Percentiles rank a stretch among this genome's conserved stretches.
Evolutionary conservation across 495 filamentous ascomycete genomes (phyloP).

Genomic region (Amniculicola lignicola): DNA sequence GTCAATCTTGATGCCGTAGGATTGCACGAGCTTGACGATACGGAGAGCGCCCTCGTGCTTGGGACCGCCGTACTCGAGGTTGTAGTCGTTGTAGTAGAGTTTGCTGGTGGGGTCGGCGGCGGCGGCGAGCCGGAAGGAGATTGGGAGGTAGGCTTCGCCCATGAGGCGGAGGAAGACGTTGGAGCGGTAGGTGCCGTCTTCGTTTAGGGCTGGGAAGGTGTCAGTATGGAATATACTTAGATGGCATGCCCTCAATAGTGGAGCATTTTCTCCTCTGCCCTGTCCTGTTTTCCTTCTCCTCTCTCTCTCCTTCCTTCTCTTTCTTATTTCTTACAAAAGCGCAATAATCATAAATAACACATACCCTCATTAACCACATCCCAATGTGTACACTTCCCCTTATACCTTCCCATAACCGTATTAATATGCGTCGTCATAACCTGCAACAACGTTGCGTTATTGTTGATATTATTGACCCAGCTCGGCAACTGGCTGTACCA

Average conservation of each 20-base stretch:
- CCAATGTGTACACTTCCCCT: slow-evolving; percentile 47
- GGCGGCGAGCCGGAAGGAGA: slow-evolving; percentile 60
- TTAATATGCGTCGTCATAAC: slow-evolving; percentile 60
- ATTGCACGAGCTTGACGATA: slow-evolving; percentile 63
- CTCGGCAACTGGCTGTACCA: slow-evolving; percentile 64
- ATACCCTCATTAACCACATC: slow-evolving; percentile 66
- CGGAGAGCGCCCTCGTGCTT: slow-evolving; percentile 61
- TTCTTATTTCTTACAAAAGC: no score
- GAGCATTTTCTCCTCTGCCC: no score
- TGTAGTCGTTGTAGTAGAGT: slow-evolving; percentile 69
- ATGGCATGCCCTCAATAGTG: no score
- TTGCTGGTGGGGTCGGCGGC: slow-evolving; percentile 55
- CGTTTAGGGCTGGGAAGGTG: no score
- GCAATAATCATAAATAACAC: slow-evolving; percentile 65
- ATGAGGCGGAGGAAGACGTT: slow-evolving; percentile 58
- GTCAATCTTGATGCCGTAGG: slow-evolving; percentile 64
- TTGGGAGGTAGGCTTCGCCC: slow-evolving; percentile 53
- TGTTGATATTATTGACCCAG: slow-evolving; percentile 56
- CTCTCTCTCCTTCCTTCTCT: no score
- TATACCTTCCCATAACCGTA: slow-evolving; percentile 56
- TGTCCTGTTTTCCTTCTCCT: no score
- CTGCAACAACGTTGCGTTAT: slow-evolving; percentile 48
- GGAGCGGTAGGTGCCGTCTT: slow-evolving; percentile 55
- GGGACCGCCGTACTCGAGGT: slow-evolving; percentile 47
- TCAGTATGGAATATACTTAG: no score